Evolutionary conservation across 345 rosid species (phyloP).

Genomic region (Euphorbia tirucalli): DNA sequence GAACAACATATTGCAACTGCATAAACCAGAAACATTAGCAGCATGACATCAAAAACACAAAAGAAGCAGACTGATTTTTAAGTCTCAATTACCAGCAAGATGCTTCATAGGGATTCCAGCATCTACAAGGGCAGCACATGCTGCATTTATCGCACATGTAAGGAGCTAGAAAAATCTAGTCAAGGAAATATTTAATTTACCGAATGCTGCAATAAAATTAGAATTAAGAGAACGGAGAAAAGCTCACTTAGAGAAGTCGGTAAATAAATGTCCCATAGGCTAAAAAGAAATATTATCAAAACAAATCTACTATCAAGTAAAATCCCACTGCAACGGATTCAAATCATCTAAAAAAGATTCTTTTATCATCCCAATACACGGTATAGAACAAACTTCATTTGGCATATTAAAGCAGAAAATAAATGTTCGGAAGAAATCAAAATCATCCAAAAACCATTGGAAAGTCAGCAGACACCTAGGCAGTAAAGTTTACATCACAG

Average conservation of each 20-base stretch:
- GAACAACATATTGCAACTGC: constrained; percentile 93
- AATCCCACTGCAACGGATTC: neutral
- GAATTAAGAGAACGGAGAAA: neutral
- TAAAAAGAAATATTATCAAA: no score
- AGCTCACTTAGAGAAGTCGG: neutral
- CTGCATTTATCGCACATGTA: constrained; percentile 92
- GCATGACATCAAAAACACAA: neutral
- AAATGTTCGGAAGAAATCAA: no score
- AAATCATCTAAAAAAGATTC: no score
- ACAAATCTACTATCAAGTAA: no score
- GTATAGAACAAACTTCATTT: no score
- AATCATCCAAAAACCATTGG: no score
- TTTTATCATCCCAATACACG: no score
- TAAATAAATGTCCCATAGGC: no score
- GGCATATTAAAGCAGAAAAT: no score
- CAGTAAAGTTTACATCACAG: no score
- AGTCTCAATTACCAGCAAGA: constrained; percentile 63
- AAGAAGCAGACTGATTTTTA: neutral
- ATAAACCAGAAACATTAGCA: constrained; percentile 16
- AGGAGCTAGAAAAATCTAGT: constrained; percentile 59
- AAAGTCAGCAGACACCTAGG: no score
- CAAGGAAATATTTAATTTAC: constrained; percentile 36
- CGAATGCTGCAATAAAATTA: neutral
- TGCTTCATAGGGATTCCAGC: constrained; percentile 95
- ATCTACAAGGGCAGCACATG: constrained; percentile 92